phyloP scores from a whole-genome alignment of 306 rosid genomes.

The Begonia masoniana region DNA sequence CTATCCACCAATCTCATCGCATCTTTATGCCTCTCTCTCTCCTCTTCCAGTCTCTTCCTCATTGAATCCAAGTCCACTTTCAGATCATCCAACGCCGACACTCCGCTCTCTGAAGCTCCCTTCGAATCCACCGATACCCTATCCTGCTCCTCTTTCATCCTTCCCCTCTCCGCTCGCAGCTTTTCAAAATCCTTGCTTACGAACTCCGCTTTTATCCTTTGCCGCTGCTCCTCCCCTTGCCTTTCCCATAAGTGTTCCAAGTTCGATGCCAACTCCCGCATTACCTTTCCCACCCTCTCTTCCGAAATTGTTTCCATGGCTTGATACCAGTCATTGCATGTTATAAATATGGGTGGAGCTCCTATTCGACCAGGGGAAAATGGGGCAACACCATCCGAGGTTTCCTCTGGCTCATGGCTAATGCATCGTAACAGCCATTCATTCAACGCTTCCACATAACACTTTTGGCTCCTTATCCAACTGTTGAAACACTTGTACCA shows the following conservation, averaged over 20 bases:
- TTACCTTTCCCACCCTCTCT: conserved; percentile 53
- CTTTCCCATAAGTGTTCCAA: conserved; percentile 79
- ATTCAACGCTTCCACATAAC: conserved; percentile 66
- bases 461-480: conserved; percentile 78
- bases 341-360: conserved; percentile 73
- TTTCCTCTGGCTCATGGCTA: conserved; percentile 64
- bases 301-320: conserved; percentile 79
- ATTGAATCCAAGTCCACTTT: conserved; percentile 82
- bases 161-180: conserved; percentile 41
- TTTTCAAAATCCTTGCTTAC: conserved; percentile 70
- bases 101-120: conserved; percentile 48
- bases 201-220: conserved; percentile 62
- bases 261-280: conserved; percentile 64
- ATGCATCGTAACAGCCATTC: conserved; percentile 85
- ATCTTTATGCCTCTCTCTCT: conserved; percentile 66
- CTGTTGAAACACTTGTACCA: conserved; percentile 80
- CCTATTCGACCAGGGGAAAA: conserved; percentile 85
- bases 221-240: conserved; percentile 81
- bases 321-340: conserved; percentile 88
- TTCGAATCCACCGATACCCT: conserved; percentile 31
- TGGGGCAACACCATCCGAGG: conserved; percentile 74
- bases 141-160: conserved; percentile 34
- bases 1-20: conserved; percentile 54
- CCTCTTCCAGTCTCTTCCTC: conserved; percentile 61
- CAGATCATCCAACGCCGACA: conserved; percentile 78